Conservation (phyloP, 306 rosid species). For the Quercus dentata region DNA sequence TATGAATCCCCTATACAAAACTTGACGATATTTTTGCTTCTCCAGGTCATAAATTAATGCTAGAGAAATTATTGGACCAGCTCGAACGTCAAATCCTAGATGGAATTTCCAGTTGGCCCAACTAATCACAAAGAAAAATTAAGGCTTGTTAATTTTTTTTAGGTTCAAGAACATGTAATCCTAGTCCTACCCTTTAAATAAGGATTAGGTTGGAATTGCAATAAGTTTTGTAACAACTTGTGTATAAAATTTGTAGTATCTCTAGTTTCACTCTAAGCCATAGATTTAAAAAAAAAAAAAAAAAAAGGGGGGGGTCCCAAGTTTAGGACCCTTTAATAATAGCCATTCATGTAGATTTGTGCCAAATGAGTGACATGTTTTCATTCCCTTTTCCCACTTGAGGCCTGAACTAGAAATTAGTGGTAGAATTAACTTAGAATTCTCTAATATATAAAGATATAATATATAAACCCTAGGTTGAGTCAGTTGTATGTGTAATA, state of each 20-base stretch:
- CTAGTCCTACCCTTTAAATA: neutral
- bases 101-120: conserved; percentile 65
- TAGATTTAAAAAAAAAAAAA: no score
- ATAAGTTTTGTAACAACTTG: neutral
- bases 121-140: conserved; percentile 16
- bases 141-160: neutral
- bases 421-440: no score
- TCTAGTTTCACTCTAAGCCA: neutral
- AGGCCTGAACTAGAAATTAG: no score
- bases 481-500: no score
- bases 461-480: no score
- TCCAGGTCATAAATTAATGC: conserved; percentile 57
- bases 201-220: neutral
- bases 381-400: no score
- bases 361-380: no score
- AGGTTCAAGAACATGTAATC: neutral
- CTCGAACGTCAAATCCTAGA: conserved; percentile 42
- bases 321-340: no score
- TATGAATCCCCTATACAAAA: conserved; percentile 54
- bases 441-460: no score
- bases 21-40: conserved; percentile 35
- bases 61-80: conserved; percentile 50
- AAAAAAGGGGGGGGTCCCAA: no score
- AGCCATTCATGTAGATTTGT: no score
- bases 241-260: no score